These are phyloP conservation scores for Calocera viscosa DNA, from an alignment of 768 basidiomycete species.

Conservation along the genomic window DNA sequence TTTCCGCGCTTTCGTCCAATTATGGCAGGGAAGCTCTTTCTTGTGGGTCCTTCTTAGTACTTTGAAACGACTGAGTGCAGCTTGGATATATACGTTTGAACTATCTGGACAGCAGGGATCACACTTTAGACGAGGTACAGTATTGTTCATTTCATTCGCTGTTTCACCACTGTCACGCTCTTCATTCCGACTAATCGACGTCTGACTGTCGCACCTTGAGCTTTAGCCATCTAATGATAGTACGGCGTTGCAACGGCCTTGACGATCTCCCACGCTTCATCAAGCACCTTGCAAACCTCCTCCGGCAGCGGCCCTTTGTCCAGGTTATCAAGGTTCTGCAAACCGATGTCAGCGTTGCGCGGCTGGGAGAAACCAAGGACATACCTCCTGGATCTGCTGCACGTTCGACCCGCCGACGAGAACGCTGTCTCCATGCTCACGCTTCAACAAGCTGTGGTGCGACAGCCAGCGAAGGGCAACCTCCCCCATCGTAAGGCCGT, in stretches of 20 bases:
- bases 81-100: too few relatives aligned
- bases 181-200: too few relatives aligned
- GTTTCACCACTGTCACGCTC: too few relatives aligned
- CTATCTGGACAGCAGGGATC: too few relatives aligned
- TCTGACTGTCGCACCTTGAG: too few relatives aligned
- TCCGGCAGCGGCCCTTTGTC: constrained; percentile 46
- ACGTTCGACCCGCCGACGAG: constrained; percentile 50
- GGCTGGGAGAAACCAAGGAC: neutral
- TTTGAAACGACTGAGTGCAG: constrained; percentile 15
- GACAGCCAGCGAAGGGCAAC: constrained; percentile 38
- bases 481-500: constrained; percentile 28
- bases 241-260: constrained; percentile 20
- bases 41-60: neutral
- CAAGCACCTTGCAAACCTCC: constrained; percentile 26
- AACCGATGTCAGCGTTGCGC: neutral
- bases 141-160: too few relatives aligned
- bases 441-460: constrained; percentile 38
- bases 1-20: neutral
- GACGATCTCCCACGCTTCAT: constrained; percentile 26
- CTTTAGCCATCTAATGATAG: neutral
- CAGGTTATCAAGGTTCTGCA: constrained; percentile 38
- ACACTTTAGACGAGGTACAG: too few relatives aligned
- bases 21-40: neutral
- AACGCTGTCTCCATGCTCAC: constrained; percentile 38
- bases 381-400: constrained; percentile 45